Evolutionary conservation across 2,329 filamentous ascomycete genomes (phyloP), one percentile per base, ranked within the genome.

Genomic region (Monilinia vaccinii-corymbosi): DNA sequence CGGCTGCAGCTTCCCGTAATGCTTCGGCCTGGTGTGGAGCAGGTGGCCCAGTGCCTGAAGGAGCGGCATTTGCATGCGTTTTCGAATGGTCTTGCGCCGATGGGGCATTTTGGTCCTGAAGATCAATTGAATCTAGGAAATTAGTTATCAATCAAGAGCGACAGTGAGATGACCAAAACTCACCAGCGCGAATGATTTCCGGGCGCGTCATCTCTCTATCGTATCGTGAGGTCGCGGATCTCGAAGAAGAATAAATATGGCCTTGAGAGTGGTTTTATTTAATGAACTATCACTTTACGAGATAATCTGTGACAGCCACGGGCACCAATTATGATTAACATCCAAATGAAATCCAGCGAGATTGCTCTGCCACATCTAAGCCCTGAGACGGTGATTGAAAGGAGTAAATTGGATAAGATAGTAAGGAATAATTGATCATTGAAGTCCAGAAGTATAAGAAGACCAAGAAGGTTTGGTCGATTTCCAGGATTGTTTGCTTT

Each of bases 81-180:
- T 78, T 79, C 18, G 81, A 78, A 74, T 96, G 91, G 72, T 92
- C 88, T 77, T 96, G 82, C 44, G 93, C 90, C 49, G 92, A 94
- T 38, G 91, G 91, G 61, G 87, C 80, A 70, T 86, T 79, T 71
- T 85, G 88, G 75, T 91, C 84, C 81, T 97, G 94, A 56, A 97
- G 85, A 77, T 97, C 94, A 76, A 97, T 88, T 64, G 93, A 95
- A 78, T 97, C 93, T 96, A 75, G 61, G 50, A 62, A 61, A 56
- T 46, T 67, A 73, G 56, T 38, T 53, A 38, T 51, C 50, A 51
- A 56, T 9, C 28, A 25, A 49, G 44, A 52, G 56, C 28, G 38
- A 21, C 25, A n/a, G 38, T 58, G 48, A 44, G 62, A 44, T 53
- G 25, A 46, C 46, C 32, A 56, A 60, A 61, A 63, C 76, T 63